A percentile compares a stretch with the other conserved stretches of the same genome.
These are phyloP conservation scores for Neonectria ditissima DNA, from an alignment of 2,329 filamentous ascomycete species.

Conservation along the genomic window DNA sequence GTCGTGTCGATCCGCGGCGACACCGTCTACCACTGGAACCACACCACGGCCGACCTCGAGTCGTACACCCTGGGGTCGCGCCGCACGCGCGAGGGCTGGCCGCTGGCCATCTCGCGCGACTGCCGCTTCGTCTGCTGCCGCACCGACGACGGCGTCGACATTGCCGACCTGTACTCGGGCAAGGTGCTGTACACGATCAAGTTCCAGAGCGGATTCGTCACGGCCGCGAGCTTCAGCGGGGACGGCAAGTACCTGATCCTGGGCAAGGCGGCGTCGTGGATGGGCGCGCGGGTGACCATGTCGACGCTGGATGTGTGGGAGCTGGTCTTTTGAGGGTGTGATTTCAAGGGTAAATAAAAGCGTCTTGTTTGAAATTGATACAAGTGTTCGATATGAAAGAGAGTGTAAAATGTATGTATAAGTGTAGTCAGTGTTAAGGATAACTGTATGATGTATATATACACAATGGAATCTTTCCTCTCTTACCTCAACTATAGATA, in stretches of 20 bases:
- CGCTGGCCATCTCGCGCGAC: conserved; percentile 51
- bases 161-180: conserved; percentile 50
- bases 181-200: conserved; percentile 48
- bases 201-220: conserved; percentile 46
- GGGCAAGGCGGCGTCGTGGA: conserved; percentile 44
- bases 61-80: conserved; percentile 48
- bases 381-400: background rate
- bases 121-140: conserved; percentile 51
- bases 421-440: background rate
- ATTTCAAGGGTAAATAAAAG: background rate
- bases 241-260: conserved; percentile 47
- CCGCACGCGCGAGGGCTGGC: conserved; percentile 50
- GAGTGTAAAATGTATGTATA: background rate
- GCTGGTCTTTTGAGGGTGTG: conserved; percentile 36
- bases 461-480: background rate
- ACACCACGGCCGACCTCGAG: conserved; percentile 45
- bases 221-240: conserved; percentile 49
- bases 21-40: conserved; percentile 51
- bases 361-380: background rate
- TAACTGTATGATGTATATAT: background rate
- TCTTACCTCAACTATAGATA: too few species aligned
- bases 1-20: conserved; percentile 52
- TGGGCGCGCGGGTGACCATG: conserved; percentile 38
- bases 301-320: conserved; percentile 47
- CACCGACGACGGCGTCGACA: conserved; percentile 51